Percentiles rank a stretch among this genome's conserved stretches.
These are phyloP conservation scores for Aspergillus bertholletiae DNA, from an alignment of 495 filamentous ascomycete genomes.

Conservation along the genomic window DNA sequence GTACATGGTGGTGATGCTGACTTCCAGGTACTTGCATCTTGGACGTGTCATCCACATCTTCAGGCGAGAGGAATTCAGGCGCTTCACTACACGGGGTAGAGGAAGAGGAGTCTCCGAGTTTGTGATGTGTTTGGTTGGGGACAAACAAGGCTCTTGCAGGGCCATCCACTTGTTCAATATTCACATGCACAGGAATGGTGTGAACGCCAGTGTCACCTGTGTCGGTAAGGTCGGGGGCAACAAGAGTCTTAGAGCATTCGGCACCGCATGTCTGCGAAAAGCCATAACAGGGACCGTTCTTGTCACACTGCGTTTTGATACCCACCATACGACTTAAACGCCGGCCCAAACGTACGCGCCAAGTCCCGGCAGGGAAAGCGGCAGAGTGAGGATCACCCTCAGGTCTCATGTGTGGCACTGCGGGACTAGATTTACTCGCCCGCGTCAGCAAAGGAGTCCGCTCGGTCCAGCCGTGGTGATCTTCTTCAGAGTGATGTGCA, in stretches of 20 bases:
- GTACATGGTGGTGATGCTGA: slow-evolving; percentile 93
- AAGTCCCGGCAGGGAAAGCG: slow-evolving; percentile 29
- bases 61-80: slow-evolving; percentile 4
- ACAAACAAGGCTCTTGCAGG: slow-evolving; percentile 5
- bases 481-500: slow-evolving; percentile 14
- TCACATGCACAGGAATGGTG: slow-evolving; percentile 11
- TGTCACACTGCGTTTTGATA: slow-evolving; percentile 66
- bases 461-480: slow-evolving; percentile 33
- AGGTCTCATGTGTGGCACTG: slow-evolving; percentile 6
- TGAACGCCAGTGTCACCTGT: slow-evolving; percentile 7
- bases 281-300: slow-evolving; percentile 74
- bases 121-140: neutral
- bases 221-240: slow-evolving; percentile 7
- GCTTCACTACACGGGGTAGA: slow-evolving; percentile 11
- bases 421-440: slow-evolving; percentile 24
- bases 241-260: slow-evolving; percentile 58
- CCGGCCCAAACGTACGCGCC: slow-evolving; percentile 37
- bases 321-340: slow-evolving; percentile 62
- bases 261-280: slow-evolving; percentile 82
- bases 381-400: neutral
- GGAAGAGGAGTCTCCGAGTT: slow-evolving; percentile 1
- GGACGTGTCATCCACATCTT: slow-evolving; percentile 24
- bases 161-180: neutral
- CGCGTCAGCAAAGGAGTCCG: slow-evolving; percentile 40
- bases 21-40: slow-evolving; percentile 22